Percentiles rank a stretch among this genome's conserved stretches.
Conservation (phyloP, 352 stramenopile genomes). For the Globisporangium barbulae region DNA sequence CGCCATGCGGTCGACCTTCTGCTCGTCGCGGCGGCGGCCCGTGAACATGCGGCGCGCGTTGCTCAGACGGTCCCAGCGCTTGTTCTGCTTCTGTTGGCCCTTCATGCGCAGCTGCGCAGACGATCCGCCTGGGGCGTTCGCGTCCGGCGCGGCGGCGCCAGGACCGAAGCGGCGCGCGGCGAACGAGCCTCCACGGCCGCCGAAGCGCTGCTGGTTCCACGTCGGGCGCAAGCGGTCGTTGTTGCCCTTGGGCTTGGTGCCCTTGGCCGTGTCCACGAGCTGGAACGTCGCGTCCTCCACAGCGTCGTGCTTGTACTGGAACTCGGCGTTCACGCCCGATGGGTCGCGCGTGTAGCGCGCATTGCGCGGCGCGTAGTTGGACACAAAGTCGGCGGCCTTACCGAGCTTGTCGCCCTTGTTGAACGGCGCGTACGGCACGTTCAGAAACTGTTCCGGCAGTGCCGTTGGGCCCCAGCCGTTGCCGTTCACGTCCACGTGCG, state of each 20-base stretch:
- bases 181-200: slow-evolving; percentile 48
- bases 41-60: slow-evolving; percentile 72
- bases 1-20: slow-evolving; percentile 79
- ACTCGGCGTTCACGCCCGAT: slow-evolving; percentile 89
- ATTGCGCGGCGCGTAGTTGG: slow-evolving; percentile 62
- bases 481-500: slow-evolving; percentile 78
- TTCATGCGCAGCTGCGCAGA: slow-evolving; percentile 77
- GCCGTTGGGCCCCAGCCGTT: slow-evolving; percentile 82
- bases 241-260: slow-evolving; percentile 56
- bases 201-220: slow-evolving; percentile 87
- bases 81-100: slow-evolving; percentile 86
- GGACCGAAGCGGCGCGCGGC: slow-evolving; percentile 21
- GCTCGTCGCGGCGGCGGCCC: slow-evolving; percentile 61
- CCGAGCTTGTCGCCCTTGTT: slow-evolving; percentile 94
- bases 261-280: slow-evolving; percentile 93
- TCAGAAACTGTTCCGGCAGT: slow-evolving; percentile 89
- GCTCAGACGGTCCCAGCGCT: slow-evolving; percentile 75
- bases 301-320: slow-evolving; percentile 93
- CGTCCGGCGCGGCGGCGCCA: slow-evolving; percentile 21
- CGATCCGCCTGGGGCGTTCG: slow-evolving; percentile 36
- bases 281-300: slow-evolving; percentile 92
- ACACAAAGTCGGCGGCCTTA: slow-evolving; percentile 92
- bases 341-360: slow-evolving; percentile 60
- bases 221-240: slow-evolving; percentile 77
- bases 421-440: slow-evolving; percentile 95